These are phyloP conservation scores for Clonostachys rhizophaga DNA, from an alignment of 2,329 filamentous ascomycete genomes.

Conservation along the genomic window DNA sequence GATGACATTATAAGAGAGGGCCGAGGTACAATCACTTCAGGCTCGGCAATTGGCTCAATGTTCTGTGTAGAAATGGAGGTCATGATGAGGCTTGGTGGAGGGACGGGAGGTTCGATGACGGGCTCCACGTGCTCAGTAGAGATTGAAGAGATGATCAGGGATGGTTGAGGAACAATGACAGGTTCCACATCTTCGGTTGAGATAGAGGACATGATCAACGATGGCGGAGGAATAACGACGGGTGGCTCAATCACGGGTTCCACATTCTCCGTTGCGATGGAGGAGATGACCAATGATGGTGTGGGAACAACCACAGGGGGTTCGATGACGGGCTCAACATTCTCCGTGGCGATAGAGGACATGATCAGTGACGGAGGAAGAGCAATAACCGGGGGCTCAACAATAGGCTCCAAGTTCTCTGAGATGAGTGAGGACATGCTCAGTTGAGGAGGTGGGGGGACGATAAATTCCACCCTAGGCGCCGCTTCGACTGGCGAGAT, in stretches of 20 bases:
- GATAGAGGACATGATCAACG: conserved; percentile 8
- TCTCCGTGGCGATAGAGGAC: conserved; percentile 12
- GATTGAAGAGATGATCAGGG: conserved; percentile 13
- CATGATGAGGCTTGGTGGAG: too few relatives aligned
- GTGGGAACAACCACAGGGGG: conserved; percentile 6
- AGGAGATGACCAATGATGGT: conserved; percentile 4
- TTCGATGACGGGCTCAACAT: conserved; percentile 24
- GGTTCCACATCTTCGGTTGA: conserved; percentile 8
- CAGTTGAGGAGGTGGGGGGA: conserved; percentile 11
- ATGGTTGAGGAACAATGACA: conserved; percentile 7
- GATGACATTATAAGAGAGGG: conserved; percentile 11
- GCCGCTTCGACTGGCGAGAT: conserved; percentile 6
- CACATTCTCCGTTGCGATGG: conserved; percentile 14
- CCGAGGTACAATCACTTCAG: conserved; percentile 6
- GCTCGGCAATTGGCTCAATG: conserved; percentile 12
- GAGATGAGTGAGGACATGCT: conserved; percentile 9
- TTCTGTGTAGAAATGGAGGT: too few relatives aligned
- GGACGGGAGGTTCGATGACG: conserved; percentile 1
- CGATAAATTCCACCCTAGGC: conserved; percentile 10
- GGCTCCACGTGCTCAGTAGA: conserved; percentile 19
- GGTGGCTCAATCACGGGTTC: conserved; percentile 13
- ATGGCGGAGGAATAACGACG: conserved; percentile 3
- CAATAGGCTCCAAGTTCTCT: conserved; percentile 19
- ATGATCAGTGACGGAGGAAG: conserved; percentile 1
- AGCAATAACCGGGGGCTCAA: conserved; percentile 6